Evolutionary conservation across 768 basidiomycete genomes (phyloP), one percentile per base, ranked within the genome.

Genomic region (Boletus barrowsii): DNA sequence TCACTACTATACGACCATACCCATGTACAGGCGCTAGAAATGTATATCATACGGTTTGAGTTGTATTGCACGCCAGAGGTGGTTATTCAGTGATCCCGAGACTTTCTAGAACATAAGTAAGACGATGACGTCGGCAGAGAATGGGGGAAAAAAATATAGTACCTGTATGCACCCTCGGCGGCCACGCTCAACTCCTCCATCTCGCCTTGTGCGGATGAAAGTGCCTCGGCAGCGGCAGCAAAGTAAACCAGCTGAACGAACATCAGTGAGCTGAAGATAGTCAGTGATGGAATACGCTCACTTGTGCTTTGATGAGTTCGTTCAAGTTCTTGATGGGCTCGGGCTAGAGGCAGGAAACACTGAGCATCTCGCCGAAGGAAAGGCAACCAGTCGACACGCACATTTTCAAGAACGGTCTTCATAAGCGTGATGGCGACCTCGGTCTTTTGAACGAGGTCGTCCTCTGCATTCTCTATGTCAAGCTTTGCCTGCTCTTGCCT

Each of bases 331-430:
- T 94, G 69, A 99, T 73, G 4, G 97, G 92, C 73, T 98, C 96
- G 37, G 97, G 97, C 93, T 96, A 61, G 22, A n/a, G 41, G 39
- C 9, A 24, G 4, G 18, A 11, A 40, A 51, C 43, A 47, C n/a
- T 4, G 10, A 17, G 30, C 10, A 26, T 37, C 6, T 20, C 5
- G 39, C 18, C 9, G 9, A 50, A 44, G 10, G 45, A 14, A 10
- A 29, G 7, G 20, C 9, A 41, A 22, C 20, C 4, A 14, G 15
- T 11, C 0, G 9, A n/a, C 11, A 77, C 89, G 51, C 59, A 97
- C 95, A 73, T 98, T 98, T 64, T 98, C 96, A 37, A 99, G 80
- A 15, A 98, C 96, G n/a, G 91, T 88, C 79, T 96, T 96, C 94
- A 97, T 96, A 42, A 93, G 81, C 3, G 89, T 90, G 63, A 97